These are phyloP conservation scores for Plasmodium gallinaceum DNA, from an alignment of 169 alveolate species.

Conservation along the genomic window DNA sequence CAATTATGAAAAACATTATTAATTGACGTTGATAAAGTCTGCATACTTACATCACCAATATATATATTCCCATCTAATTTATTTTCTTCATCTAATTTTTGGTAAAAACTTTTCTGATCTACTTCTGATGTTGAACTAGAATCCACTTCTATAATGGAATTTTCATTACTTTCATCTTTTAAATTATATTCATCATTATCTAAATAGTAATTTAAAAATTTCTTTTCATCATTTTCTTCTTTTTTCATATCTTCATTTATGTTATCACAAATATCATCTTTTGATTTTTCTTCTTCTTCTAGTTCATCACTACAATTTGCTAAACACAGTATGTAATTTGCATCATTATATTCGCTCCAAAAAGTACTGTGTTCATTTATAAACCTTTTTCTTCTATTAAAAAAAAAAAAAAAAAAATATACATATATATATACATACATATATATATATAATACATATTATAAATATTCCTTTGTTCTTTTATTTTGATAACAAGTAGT, in stretches of 20 bases:
- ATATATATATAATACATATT: not conserved
- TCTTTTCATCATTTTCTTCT: not conserved
- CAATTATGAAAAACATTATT: conserved; percentile 19
- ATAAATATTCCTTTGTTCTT: not conserved
- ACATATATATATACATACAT: not conserved
- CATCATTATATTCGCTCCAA: conserved; percentile 61
- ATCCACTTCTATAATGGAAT: not conserved
- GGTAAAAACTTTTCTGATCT: not conserved
- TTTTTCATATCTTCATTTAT: conserved; percentile 1
- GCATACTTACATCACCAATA: conserved; percentile 69
- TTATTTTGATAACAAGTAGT: not conserved
- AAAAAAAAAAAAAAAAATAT: not conserved
- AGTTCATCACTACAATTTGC: not conserved
- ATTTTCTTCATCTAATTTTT: conserved; percentile 21
- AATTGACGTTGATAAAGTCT: conserved; percentile 8
- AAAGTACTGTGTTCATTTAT: conserved; percentile 73
- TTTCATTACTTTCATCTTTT: conserved; percentile 7
- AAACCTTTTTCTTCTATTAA: conserved; percentile 53
- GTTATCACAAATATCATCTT: not conserved
- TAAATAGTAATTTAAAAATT: conserved; percentile 10
- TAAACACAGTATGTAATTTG: conserved; percentile 22
- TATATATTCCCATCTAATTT: conserved; percentile 35
- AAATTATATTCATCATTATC: conserved; percentile 5
- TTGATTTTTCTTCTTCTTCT: not conserved
- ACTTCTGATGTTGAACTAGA: conserved; percentile 9